Conservation (phyloP, 305 asterid genomes). For the Solanum chacoense region DNA sequence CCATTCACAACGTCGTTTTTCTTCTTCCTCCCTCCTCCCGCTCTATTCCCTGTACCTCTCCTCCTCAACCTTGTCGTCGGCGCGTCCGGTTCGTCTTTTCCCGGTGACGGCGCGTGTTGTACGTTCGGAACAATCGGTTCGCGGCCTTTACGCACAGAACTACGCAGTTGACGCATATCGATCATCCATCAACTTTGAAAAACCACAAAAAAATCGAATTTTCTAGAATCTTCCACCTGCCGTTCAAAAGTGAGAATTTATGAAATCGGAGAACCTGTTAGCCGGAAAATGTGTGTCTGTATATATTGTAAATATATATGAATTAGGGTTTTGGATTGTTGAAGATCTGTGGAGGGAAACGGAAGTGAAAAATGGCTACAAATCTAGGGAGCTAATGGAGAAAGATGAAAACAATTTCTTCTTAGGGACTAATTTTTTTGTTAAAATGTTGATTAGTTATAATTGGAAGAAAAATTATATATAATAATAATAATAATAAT, state of each 20-base stretch:
- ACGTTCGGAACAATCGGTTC: neutral
- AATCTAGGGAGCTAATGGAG: neutral
- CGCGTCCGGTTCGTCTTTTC: neutral
- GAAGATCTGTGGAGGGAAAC: neutral
- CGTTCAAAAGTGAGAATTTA: neutral
- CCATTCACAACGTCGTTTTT: neutral
- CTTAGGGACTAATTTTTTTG: neutral
- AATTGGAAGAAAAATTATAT: neutral
- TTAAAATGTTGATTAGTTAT: neutral
- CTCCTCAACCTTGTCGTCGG: neutral
- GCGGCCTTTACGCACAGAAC: neutral
- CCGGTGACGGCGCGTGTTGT: neutral
- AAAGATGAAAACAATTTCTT: neutral
- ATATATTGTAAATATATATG: neutral
- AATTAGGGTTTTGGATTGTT: neutral
- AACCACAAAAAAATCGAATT: neutral
- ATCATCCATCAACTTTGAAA: neutral
- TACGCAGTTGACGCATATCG: neutral
- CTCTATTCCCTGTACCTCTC: slow-evolving; percentile 8
- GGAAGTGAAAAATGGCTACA: neutral
- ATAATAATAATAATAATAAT: neutral
- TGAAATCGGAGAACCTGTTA: neutral
- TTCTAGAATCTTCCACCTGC: neutral
- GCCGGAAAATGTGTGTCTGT: neutral
- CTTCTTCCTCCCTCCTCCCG: neutral